Base-by-base conservation (phyloP, 306 rosid genomes). In the Acacia acuminata region DNA sequence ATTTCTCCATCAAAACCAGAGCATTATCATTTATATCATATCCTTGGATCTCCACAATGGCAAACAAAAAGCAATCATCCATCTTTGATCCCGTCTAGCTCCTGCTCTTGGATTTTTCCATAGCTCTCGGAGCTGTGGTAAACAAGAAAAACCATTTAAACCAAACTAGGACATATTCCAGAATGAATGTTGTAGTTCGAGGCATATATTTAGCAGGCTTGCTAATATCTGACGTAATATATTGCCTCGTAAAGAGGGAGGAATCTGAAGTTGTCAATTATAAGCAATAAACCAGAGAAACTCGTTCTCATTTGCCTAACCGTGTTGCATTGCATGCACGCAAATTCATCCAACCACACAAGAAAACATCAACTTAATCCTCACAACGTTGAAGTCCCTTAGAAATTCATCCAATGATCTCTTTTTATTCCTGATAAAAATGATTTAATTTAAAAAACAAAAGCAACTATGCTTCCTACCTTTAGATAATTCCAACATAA, bases 111-210 rank as follows among this genome's bases (percentile, higher is more conserved):
- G 97, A 90, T 85, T 93, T 93, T 70, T 92, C 99, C 97, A 86
- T 85, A 76, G 97, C 90, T 90, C 96, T 87, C 15, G 99, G 99
- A 81, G 99, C 99, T 96, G 90, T n/a, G 14, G 64, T 76, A n/a
- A 84, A 71, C 30, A 77, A 30, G 70, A 79, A 48, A 43, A 70
- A 70, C 20, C 10, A 61, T 44, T 70, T 85, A 12, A 81, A 80
- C 69, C 69, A 71, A 47, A 50, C 75, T 14, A 25, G 55, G 71
- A 69, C 53, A 44, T 40, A 70, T 45, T 53, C 40, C 34, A 22
- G 14, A n/a, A 43, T 58, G 76, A 10, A 9, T 58, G 65, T 30
- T 3, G 19, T 55, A 22, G 65, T 71, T 76, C 0, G n/a, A 72
- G 24, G 42, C 38, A 72, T 32, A 76, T 40, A 16, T 50, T 9